Conservation (phyloP, 2,329 filamentous ascomycete species). For the Talaromyces sp. region DNA sequence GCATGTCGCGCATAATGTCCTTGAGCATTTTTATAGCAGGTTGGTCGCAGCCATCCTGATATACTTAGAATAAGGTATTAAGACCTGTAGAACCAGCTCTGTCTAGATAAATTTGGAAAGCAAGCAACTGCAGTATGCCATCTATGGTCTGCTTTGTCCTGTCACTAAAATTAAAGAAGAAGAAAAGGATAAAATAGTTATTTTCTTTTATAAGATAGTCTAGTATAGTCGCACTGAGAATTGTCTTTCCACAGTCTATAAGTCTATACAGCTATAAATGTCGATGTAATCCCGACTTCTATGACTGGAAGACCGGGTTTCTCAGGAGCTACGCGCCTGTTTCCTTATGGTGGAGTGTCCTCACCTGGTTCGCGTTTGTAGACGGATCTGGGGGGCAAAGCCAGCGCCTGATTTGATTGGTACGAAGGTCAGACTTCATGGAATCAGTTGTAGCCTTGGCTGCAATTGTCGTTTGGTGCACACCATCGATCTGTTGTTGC, state of each 20-base stretch:
- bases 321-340: slow-evolving; percentile 13
- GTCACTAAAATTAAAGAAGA: slow-evolving; percentile 19
- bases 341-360: neutral
- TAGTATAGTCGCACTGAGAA: slow-evolving; percentile 35
- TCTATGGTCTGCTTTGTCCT: slow-evolving; percentile 11
- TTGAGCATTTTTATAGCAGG: slow-evolving; percentile 5
- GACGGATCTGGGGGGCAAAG: slow-evolving; percentile 10
- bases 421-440: too few relatives aligned
- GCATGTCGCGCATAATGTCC: neutral
- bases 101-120: neutral
- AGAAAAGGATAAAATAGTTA: slow-evolving; percentile 10
- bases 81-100: neutral
- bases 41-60: slow-evolving; percentile 4
- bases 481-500: too few relatives aligned
- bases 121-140: slow-evolving; percentile 13
- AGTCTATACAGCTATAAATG: slow-evolving; percentile 39
- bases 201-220: neutral
- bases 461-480: too few relatives aligned
- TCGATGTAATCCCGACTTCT: slow-evolving; percentile 17
- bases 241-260: slow-evolving; percentile 39
- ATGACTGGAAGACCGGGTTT: slow-evolving; percentile 8
- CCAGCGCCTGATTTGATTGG: neutral
- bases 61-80: slow-evolving; percentile 1
- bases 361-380: slow-evolving; percentile 11
- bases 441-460: too few relatives aligned